Conservation (phyloP, 2,329 filamentous ascomycete genomes). For the Diaporthe ilicicola region DNA sequence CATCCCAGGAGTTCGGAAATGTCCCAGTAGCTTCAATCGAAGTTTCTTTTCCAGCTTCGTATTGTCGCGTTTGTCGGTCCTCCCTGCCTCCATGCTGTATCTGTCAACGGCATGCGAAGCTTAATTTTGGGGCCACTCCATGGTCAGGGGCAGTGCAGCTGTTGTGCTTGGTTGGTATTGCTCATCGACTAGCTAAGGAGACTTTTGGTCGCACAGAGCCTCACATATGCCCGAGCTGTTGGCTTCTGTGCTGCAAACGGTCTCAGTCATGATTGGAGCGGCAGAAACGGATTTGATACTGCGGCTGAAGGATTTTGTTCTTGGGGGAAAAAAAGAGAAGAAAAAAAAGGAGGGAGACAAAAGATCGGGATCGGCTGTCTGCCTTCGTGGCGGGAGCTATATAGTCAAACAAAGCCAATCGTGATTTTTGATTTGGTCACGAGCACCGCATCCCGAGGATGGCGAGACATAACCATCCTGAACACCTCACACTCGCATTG, state of each 20-base stretch:
- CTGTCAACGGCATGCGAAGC: constrained; percentile 13
- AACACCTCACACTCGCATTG: background rate
- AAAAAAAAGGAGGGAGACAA: too few species aligned
- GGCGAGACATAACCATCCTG: background rate
- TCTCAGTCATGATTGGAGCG: constrained; percentile 7
- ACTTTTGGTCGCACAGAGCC: background rate
- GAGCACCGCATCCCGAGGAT: background rate
- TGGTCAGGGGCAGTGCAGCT: constrained; percentile 4
- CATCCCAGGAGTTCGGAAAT: constrained; percentile 2
- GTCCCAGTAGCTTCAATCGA: background rate
- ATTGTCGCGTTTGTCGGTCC: background rate
- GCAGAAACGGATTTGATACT: background rate
- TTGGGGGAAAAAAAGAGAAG: too few species aligned
- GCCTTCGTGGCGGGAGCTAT: background rate
- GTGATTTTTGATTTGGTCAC: background rate
- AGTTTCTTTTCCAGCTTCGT: background rate
- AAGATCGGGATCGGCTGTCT: constrained; percentile 1
- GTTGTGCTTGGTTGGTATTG: background rate
- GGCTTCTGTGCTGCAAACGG: constrained; percentile 8
- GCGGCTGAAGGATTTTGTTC: background rate
- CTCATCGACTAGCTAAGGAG: background rate
- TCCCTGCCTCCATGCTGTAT: constrained; percentile 4
- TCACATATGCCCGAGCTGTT: constrained; percentile 1
- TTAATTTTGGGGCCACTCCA: background rate
- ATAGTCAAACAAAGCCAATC: background rate